Base-by-base conservation (phyloP, 2,329 filamentous ascomycete genomes). In the Grosmannia clavigera region DNA sequence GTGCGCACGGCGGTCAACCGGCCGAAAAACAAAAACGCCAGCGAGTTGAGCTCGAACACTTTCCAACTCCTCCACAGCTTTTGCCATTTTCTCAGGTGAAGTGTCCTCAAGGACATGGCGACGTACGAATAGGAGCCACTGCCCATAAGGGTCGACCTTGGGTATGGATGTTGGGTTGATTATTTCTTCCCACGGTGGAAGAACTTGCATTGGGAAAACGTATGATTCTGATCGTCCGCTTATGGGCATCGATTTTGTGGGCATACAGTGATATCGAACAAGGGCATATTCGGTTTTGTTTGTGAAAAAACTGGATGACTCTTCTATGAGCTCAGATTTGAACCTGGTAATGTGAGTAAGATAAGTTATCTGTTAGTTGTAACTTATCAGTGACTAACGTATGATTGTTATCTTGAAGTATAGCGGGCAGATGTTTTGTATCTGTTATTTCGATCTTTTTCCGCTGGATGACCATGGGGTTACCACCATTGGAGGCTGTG, bases 401-500 rank as follows among this genome's bases (percentile, higher is more conserved):
- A 64, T 82, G 76, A 12, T 74, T 73, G 62, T 83, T 85, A 33
- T 81, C 78, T 25, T 69, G 68, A 67, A 85, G 66, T 7, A 81
- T 67, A 2, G 72, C 72, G 3, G 74, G 73, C 9, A 85, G 66
- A 55, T 75, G 76, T 57, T 70, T 75, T 64, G 80, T 77, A 1
- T 78, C 74, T 65, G 77, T 75, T n/a, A 84, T 76, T 64, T 83
- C 81, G 7, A 82, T 73, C 68, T 78, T 79, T 66, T 80, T 81
- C 48, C 81, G 74, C 66, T 81, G 77, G 11, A 74, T 78, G 40
- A 82, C 55, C 12, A 77, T 74, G n/a, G 74, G 72, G 14, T 73
- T 73, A 6, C 62, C 55, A 14, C 57, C 58, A 31, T 46, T 58
- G 29, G 29, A 19, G n/a, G 58, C 54, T 29, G 73, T 73, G 1